These are phyloP conservation scores for Solanum chacoense DNA, from an alignment of 305 asterid genomes.

Conservation along the genomic window DNA sequence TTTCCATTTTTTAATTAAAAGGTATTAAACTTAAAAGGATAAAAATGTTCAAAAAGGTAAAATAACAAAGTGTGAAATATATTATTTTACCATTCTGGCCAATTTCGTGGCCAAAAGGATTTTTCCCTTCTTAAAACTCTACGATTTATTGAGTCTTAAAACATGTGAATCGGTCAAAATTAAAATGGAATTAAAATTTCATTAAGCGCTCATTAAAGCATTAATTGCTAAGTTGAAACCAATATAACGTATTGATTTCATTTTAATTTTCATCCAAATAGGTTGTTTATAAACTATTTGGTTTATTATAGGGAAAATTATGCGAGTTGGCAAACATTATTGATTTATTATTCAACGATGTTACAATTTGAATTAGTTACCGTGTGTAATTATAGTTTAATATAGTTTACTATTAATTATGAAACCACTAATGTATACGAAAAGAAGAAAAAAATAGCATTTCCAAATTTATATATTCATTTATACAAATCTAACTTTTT, in stretches of 20 bases:
- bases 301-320: background rate
- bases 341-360: background rate
- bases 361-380: background rate
- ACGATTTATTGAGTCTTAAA: background rate
- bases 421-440: background rate
- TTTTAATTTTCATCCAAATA: background rate
- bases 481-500: background rate
- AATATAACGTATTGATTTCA: background rate
- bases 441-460: background rate
- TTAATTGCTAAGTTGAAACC: background rate
- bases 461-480: background rate
- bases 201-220: background rate
- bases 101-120: background rate
- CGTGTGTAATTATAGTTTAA: background rate
- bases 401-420: no score
- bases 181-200: no score
- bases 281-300: background rate
- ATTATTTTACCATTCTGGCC: background rate
- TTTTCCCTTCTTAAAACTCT: no score
- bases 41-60: no score
- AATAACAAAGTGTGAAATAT: no score
- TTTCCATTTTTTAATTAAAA: no score
- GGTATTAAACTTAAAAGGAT: no score
- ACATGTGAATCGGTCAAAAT: background rate
- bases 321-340: background rate